phyloP scores from a whole-genome alignment of 257 asterid species.

The Haberlea rhodopensis region DNA sequence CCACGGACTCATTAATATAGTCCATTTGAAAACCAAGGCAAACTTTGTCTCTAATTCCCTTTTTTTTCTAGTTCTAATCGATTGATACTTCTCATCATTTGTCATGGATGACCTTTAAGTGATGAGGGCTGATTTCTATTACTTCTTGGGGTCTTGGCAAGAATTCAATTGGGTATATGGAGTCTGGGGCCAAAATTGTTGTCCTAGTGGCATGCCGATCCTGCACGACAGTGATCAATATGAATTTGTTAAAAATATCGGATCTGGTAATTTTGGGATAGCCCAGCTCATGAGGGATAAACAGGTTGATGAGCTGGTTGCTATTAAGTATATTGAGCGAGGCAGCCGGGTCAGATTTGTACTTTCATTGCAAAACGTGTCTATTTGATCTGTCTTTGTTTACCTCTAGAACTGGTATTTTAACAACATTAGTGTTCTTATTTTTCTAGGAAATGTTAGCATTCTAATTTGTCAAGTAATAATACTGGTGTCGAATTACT shows the following conservation, averaged over 20 bases:
- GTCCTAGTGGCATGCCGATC: slow-evolving; percentile 44
- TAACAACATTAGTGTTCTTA: background rate
- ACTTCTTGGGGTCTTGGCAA: slow-evolving; percentile 1
- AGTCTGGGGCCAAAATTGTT: slow-evolving; percentile 31
- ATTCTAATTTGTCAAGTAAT: slow-evolving; percentile 21
- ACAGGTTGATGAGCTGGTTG: slow-evolving; percentile 49
- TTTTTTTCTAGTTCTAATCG: no score
- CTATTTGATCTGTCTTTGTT: slow-evolving; percentile 2
- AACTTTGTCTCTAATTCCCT: background rate
- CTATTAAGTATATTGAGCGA: slow-evolving; percentile 54
- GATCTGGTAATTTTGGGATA: slow-evolving; percentile 55
- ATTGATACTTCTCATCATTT: background rate
- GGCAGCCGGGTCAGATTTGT: slow-evolving; percentile 44
- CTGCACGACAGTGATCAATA: slow-evolving; percentile 50
- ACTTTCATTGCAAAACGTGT: background rate
- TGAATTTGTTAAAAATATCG: slow-evolving; percentile 46
- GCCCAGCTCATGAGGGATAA: slow-evolving; percentile 55
- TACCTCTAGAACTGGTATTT: background rate
- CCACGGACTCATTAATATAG: background rate
- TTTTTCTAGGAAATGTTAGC: slow-evolving; percentile 1
- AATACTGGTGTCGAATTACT: background rate
- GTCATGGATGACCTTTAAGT: background rate
- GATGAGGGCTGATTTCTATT: slow-evolving; percentile 11
- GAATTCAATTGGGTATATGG: slow-evolving; percentile 32
- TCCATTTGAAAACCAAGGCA: background rate